Evolutionary conservation across 768 basidiomycete species (phyloP).

Genomic region (Xerocomus potaroensis): DNA sequence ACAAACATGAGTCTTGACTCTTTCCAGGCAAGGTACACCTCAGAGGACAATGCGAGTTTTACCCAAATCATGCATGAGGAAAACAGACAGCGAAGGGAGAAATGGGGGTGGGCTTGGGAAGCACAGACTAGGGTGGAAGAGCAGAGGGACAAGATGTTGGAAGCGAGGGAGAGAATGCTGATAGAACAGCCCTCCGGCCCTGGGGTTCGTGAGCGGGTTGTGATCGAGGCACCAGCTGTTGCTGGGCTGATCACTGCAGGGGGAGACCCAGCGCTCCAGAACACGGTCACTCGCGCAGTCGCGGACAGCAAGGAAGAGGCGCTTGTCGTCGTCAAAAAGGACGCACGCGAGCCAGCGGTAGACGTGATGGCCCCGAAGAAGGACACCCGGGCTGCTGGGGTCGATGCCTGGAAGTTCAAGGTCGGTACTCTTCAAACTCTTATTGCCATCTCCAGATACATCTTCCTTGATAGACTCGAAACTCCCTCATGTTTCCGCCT

Average conservation of each 20-base stretch:
- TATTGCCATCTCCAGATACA: not conserved
- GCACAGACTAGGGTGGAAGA: slow-evolving; percentile 79
- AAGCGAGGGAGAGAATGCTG: slow-evolving; percentile 64
- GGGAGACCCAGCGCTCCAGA: slow-evolving; percentile 8
- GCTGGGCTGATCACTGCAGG: slow-evolving; percentile 49
- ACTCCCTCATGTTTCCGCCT: slow-evolving; percentile 92
- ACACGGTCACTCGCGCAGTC: slow-evolving; percentile 21
- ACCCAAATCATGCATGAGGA: slow-evolving; percentile 88
- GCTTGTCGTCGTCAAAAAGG: slow-evolving; percentile 20
- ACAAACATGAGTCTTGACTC: slow-evolving; percentile 65
- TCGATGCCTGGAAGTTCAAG: slow-evolving; percentile 83
- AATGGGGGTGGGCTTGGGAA: slow-evolving; percentile 91
- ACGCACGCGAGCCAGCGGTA: slow-evolving; percentile 28
- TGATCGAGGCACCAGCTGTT: slow-evolving; percentile 55
- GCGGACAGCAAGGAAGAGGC: slow-evolving; percentile 24
- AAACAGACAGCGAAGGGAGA: slow-evolving; percentile 76
- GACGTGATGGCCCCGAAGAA: slow-evolving; percentile 82
- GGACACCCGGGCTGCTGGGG: slow-evolving; percentile 65
- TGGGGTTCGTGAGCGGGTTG: slow-evolving; percentile 65
- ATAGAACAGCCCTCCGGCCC: slow-evolving; percentile 60
- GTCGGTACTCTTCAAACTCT: slow-evolving; percentile 31
- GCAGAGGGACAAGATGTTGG: slow-evolving; percentile 60
- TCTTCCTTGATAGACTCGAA: slow-evolving; percentile 61
- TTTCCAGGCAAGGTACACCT: slow-evolving; percentile 91
- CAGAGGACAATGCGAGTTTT: slow-evolving; percentile 97